Percentiles rank a stretch among this genome's conserved stretches.
phyloP scores from a whole-genome alignment of 2,329 filamentous ascomycete species.

The Alternaria viburni region DNA sequence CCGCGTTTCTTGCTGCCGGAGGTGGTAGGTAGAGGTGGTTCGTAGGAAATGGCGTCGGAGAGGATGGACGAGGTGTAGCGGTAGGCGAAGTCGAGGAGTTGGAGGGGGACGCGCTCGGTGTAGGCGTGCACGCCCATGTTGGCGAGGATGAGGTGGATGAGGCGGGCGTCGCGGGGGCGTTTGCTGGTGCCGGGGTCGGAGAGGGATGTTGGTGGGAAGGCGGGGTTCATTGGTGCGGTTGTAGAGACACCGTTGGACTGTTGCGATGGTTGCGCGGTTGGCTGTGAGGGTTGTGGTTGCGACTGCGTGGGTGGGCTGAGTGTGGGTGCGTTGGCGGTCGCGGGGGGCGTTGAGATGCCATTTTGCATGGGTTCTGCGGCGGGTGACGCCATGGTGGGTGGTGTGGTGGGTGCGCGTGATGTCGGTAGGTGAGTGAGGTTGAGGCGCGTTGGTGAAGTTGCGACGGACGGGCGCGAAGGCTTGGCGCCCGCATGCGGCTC shows the following conservation, averaged over 20 bases:
- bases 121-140: slow-evolving; percentile 80
- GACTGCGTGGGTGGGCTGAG: slow-evolving; percentile 39
- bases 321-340: slow-evolving; percentile 39
- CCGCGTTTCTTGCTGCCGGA: slow-evolving; percentile 29
- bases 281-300: background rate
- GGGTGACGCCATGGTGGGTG: slow-evolving; percentile 47
- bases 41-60: slow-evolving; percentile 61
- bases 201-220: slow-evolving; percentile 43
- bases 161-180: slow-evolving; percentile 77
- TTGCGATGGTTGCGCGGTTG: background rate
- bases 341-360: slow-evolving; percentile 49
- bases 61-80: slow-evolving; percentile 77
- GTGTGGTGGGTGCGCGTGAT: slow-evolving; percentile 7
- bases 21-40: slow-evolving; percentile 28
- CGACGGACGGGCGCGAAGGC: background rate
- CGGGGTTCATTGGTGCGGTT: slow-evolving; percentile 19
- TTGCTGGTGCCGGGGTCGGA: slow-evolving; percentile 44
- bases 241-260: slow-evolving; percentile 22
- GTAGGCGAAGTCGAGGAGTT: slow-evolving; percentile 86
- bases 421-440: background rate
- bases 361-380: slow-evolving; percentile 42
- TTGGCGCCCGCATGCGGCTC: slow-evolving; percentile 16
- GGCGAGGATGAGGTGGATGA: slow-evolving; percentile 79
- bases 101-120: slow-evolving; percentile 80
- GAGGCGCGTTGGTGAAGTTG: slow-evolving; percentile 7